Conservation (phyloP, 495 filamentous ascomycete species). For the Hyaloscypha hepaticicola region DNA sequence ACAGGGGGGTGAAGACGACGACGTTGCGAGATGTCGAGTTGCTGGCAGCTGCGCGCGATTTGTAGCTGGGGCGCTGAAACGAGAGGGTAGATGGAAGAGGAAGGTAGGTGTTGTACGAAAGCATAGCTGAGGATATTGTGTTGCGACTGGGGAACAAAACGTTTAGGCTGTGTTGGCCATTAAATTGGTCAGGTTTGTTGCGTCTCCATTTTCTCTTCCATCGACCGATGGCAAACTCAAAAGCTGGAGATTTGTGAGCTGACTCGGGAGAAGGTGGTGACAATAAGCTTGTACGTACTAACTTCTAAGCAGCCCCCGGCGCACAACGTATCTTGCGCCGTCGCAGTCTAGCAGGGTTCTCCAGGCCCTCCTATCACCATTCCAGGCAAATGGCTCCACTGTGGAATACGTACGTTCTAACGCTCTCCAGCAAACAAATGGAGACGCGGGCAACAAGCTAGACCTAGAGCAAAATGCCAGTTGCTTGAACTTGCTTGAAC, state of each 20-base stretch:
- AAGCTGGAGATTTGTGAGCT: neutral
- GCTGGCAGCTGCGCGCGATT: no score
- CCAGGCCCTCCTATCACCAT: neutral
- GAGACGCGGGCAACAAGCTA: no score
- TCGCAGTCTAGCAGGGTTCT: slow-evolving; percentile 13
- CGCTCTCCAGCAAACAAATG: neutral
- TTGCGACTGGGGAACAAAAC: neutral
- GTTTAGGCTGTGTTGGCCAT: neutral
- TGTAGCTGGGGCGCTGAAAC: no score
- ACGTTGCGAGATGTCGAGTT: no score
- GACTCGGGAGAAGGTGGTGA: neutral
- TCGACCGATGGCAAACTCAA: neutral
- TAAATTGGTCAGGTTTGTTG: neutral
- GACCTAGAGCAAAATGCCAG: neutral
- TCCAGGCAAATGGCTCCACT: neutral
- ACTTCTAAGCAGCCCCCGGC: neutral
- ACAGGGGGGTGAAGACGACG: neutral
- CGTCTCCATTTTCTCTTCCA: neutral
- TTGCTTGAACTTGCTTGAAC: no score
- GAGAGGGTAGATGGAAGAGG: neutral
- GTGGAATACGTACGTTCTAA: neutral
- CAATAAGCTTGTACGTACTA: slow-evolving; percentile 13
- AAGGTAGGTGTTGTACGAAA: neutral
- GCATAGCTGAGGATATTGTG: neutral
- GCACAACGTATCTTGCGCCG: slow-evolving; percentile 15